Evolutionary conservation across 306 rosid species (phyloP), one percentile per base, ranked within the genome.

Genomic region (Ormosia emarginata): DNA sequence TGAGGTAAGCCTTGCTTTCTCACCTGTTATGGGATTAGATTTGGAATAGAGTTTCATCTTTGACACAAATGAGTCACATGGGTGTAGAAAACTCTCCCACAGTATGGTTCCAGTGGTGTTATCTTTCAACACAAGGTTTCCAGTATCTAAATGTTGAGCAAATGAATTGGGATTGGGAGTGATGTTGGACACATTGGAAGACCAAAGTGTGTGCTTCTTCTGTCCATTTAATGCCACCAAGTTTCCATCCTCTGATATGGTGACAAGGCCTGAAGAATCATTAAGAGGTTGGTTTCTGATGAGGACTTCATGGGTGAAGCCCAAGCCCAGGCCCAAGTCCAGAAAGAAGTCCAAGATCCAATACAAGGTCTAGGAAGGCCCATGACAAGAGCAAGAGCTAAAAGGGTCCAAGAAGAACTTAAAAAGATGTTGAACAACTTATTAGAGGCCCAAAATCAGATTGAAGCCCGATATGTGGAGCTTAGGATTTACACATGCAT

Each of bases 41-140:
- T n/a, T 24, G 24, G 24, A 24, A 24, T 1, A 0, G 1, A 24
- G 86, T 24, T 24, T 24, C 24, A 24, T 24, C 24, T 24, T 24
- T 24, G 24, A 1, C 1, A 24, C 24, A 24, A 24, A 24, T 24
- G 24, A 24, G 1, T 24, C 24, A 24, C 24, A 55, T 47, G 87
- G 87, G 40, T 74, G 9, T 9, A 76, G 46, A 59, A 88, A 82
- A 76, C 87, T 88, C 24, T 59, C 64, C 88, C 91, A 88, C 47
- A 71, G 7, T 32, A 4, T n/a, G 17, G 2, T 6, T 14, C 77
- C 80, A 0, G 10, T 56, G 24, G 77, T 7, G 6, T 6, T 8
- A 36, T 69, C 82, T 11, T 7, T 32, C 47, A 88, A 71, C 2
- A 82, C 82, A 3, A 88, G 83, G 11, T 83, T 83, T 15, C 91